Conservation (phyloP, 2,329 filamentous ascomycete species). For the Ascosphaera pollenicola region DNA sequence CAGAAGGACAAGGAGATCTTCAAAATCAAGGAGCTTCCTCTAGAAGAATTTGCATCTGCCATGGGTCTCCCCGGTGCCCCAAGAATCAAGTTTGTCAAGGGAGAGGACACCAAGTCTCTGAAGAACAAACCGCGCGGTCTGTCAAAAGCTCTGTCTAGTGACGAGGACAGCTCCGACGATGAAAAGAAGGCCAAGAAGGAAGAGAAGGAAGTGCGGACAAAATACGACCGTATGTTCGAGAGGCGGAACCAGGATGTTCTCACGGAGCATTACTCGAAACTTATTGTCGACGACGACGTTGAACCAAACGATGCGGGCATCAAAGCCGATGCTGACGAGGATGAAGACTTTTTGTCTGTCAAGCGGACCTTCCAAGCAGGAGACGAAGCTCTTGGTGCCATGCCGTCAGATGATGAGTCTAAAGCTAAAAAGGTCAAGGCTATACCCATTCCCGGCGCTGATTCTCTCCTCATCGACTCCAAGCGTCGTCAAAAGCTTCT, state of each 20-base stretch:
- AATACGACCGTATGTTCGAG: conserved; percentile 97
- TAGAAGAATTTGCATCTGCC: conserved; percentile 70
- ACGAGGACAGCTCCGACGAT: conserved; percentile 29
- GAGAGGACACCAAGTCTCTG: conserved; percentile 61
- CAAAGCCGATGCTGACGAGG: conserved; percentile 35
- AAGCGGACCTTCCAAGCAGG: conserved; percentile 67
- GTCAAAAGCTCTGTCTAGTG: conserved; percentile 35
- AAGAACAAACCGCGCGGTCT: conserved; percentile 65
- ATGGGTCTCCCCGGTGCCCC: conserved; percentile 78
- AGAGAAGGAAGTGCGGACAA: conserved; percentile 62
- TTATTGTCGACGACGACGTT: conserved; percentile 42
- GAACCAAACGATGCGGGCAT: conserved; percentile 12
- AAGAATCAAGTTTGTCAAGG: conserved; percentile 81
- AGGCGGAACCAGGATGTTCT: conserved; percentile 87
- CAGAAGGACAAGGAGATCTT: conserved; percentile 89
- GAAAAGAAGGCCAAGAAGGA: conserved; percentile 32
- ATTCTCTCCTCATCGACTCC: conserved; percentile 68
- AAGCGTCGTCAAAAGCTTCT: conserved; percentile 92
- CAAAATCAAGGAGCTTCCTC: conserved; percentile 55
- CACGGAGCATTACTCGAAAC: conserved; percentile 78
- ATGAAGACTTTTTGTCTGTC: conserved; percentile 66
- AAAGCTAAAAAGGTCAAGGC: conserved; percentile 20
- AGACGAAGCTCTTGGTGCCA: conserved; percentile 28
- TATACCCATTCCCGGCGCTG: conserved; percentile 34
- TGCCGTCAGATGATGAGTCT: conserved; percentile 16